These are phyloP conservation scores for Penicillium salamii DNA, from an alignment of 495 filamentous ascomycete genomes.

Conservation along the genomic window DNA sequence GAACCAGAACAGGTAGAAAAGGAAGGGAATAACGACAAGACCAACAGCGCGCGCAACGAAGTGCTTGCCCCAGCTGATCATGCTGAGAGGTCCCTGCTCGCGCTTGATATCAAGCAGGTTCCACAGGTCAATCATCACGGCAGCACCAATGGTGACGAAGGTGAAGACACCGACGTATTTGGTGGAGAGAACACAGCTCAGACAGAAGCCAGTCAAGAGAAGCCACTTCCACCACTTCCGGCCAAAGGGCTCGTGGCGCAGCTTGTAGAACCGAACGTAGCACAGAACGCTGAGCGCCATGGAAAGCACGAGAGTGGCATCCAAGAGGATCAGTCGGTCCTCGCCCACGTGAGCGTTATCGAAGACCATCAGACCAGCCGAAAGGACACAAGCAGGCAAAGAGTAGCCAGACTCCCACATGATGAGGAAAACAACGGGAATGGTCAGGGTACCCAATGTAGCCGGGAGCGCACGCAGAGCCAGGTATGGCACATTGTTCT, in stretches of 20 bases:
- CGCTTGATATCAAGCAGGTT: constrained; percentile 86
- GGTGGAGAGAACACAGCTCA: constrained; percentile 97
- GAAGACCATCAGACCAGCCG: constrained; percentile 84
- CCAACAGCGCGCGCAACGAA: constrained; percentile 80
- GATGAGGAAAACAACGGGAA: constrained; percentile 90
- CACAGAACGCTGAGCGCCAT: constrained; percentile 92
- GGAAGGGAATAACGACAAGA: constrained; percentile 85
- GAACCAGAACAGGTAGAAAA: constrained; percentile 99
- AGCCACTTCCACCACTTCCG: constrained; percentile 99
- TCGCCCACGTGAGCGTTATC: constrained; percentile 99
- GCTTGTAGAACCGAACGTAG: constrained; percentile 98
- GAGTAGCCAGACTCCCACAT: constrained; percentile 99
- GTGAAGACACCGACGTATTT: constrained; percentile 98
- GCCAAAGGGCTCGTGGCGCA: constrained; percentile 82
- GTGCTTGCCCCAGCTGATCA: constrained; percentile 83
- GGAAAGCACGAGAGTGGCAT: constrained; percentile 88
- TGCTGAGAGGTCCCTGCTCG: constrained; percentile 67
- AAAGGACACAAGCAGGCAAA: constrained; percentile 83
- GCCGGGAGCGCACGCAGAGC: constrained; percentile 94
- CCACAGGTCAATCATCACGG: constrained; percentile 93
- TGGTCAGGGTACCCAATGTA: constrained; percentile 84
- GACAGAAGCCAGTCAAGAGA: constrained; percentile 84
- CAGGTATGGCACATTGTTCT: constrained; percentile 95
- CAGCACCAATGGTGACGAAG: constrained; percentile 94
- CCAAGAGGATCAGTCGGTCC: constrained; percentile 90